Percentiles rank a stretch among this genome's conserved stretches.
phyloP scores from a whole-genome alignment of 495 filamentous ascomycete species.

The Penicillium verhagenii region DNA sequence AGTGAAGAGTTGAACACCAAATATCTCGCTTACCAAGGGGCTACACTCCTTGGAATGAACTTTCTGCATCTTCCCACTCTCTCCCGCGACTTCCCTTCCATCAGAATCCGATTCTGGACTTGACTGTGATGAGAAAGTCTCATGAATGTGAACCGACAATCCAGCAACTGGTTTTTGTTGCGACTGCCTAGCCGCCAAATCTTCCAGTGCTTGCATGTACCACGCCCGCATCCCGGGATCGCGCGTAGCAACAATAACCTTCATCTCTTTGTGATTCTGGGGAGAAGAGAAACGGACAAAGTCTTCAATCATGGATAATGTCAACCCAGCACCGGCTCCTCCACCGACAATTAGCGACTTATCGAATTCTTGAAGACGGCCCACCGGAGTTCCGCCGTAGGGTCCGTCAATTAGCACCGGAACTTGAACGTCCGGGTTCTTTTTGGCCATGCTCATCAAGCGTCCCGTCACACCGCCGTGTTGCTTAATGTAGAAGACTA shows the following conservation, averaged over 20 bases:
- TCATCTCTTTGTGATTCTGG: constrained; percentile 12
- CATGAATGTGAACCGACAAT: constrained; percentile 18
- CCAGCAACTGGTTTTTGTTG: constrained; percentile 7
- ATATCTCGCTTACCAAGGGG: constrained; percentile 5
- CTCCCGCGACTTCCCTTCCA: neutral
- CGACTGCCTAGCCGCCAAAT: constrained; percentile 16
- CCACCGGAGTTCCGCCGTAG: constrained; percentile 37
- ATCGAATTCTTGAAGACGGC: constrained; percentile 22
- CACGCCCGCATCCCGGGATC: constrained; percentile 24
- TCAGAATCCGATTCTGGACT: neutral
- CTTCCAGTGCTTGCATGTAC: constrained; percentile 23
- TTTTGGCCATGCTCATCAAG: constrained; percentile 25
- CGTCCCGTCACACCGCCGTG: constrained; percentile 35
- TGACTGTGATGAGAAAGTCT: constrained; percentile 6
- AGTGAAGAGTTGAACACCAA: constrained; percentile 13
- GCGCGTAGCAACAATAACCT: constrained; percentile 26
- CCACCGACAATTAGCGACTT: constrained; percentile 44
- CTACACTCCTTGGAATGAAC: constrained; percentile 13
- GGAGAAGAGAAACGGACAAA: constrained; percentile 11
- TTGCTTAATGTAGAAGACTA: constrained; percentile 29
- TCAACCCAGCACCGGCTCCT: constrained; percentile 47
- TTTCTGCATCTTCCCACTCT: neutral
- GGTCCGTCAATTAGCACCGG: constrained; percentile 42
- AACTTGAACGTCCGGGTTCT: constrained; percentile 23
- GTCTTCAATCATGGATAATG: constrained; percentile 41